These are phyloP conservation scores for Sugiyamaella sp. DNA, from an alignment of 1,139 yeast genomes.

Conservation along the genomic window DNA sequence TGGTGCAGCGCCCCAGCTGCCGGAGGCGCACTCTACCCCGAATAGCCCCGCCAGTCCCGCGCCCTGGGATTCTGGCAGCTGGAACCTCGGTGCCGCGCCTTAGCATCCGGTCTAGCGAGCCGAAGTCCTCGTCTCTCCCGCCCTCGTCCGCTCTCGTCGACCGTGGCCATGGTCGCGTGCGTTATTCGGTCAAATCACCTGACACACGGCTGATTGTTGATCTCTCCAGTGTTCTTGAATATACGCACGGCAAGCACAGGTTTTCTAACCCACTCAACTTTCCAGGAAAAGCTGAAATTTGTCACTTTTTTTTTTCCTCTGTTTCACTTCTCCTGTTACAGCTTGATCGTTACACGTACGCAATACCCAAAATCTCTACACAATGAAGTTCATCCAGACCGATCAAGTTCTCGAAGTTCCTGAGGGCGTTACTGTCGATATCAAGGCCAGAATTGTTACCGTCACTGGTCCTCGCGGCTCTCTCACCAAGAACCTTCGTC, in stretches of 20 bases:
- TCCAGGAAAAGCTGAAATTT: not conserved
- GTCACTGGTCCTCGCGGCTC: constrained; percentile 99
- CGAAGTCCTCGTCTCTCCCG: no score
- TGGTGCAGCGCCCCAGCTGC: no score
- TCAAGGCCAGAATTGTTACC: constrained; percentile 88
- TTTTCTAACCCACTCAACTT: constrained; percentile 3
- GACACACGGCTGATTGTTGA: not conserved
- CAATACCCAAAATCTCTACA: constrained; percentile 13
- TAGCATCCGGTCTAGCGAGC: no score
- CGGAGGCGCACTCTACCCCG: no score
- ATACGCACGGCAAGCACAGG: not conserved
- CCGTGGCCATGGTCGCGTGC: no score
- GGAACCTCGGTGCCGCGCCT: no score
- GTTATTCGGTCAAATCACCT: no score
- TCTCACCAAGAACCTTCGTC: constrained; percentile 87
- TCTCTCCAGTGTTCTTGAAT: not conserved
- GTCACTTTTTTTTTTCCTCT: not conserved
- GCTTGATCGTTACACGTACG: not conserved
- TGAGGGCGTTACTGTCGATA: constrained; percentile 88
- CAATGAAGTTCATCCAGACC: constrained; percentile 93
- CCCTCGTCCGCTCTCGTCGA: no score
- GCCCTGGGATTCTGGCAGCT: no score
- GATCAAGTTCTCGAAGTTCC: constrained; percentile 92
- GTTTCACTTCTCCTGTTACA: not conserved
- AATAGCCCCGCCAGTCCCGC: no score